Conservation (phyloP, 345 rosid species). For the Psidium friedrichsthalianum region DNA sequence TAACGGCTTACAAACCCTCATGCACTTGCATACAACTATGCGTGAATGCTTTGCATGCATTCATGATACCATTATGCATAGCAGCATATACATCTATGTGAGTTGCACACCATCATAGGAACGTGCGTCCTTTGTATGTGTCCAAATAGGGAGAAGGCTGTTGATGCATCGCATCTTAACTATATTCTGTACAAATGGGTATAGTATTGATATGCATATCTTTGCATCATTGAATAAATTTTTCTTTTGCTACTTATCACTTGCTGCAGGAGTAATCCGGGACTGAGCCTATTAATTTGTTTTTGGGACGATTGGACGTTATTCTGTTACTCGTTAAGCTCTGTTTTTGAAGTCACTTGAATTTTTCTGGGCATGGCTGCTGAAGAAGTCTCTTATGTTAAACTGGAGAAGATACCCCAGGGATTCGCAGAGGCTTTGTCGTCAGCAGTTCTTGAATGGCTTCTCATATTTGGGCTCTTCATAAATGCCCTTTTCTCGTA, state of each 20-base stretch:
- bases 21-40: neutral
- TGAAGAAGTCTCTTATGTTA: constrained; percentile 24
- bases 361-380: constrained; percentile 32
- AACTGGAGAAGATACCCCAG: constrained; percentile 20
- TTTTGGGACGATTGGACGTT: constrained; percentile 10
- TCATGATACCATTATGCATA: neutral
- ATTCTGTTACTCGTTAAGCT: constrained; percentile 2
- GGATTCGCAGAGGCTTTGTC: constrained; percentile 45
- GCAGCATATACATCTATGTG: neutral
- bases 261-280: constrained; percentile 13
- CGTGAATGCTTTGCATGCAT: neutral
- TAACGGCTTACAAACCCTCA: neutral
- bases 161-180: neutral
- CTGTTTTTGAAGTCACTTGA: constrained; percentile 1
- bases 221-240: neutral
- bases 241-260: neutral
- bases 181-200: neutral
- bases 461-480: constrained; percentile 61
- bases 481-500: constrained; percentile 49
- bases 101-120: neutral
- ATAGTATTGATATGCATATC: neutral
- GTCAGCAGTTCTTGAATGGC: constrained; percentile 69
- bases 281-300: constrained; percentile 6
- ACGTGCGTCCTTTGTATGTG: neutral
- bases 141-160: neutral